Evolutionary conservation across 1,139 yeast genomes (phyloP).

Genomic region (Pichia sp.): DNA sequence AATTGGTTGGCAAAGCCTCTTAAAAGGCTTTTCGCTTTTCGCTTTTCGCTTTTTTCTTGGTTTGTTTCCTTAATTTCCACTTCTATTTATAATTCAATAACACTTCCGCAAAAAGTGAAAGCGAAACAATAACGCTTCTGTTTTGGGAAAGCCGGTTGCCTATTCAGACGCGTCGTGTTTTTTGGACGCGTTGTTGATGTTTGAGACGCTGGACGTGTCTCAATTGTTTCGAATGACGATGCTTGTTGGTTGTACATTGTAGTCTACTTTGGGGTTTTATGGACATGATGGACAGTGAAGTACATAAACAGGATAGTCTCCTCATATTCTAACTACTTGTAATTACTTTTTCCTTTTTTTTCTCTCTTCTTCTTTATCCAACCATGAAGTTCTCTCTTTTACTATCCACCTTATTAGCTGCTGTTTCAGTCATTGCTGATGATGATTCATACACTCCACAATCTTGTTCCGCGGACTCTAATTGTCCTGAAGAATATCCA

Average conservation of each 20-base stretch:
- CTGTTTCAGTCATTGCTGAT: background rate
- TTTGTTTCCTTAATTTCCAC: background rate
- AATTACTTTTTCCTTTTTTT: background rate
- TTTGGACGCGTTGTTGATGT: background rate
- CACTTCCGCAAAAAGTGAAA: background rate
- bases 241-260: background rate
- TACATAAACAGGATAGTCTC: background rate
- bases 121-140: background rate
- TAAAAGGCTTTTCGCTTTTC: too few species aligned
- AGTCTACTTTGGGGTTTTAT: too few species aligned
- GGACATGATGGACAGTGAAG: too few species aligned
- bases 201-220: background rate
- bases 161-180: background rate
- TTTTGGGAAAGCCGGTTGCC: background rate
- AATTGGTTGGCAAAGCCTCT: too few species aligned
- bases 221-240: background rate
- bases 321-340: background rate
- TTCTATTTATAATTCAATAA: too few species aligned
- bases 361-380: background rate
- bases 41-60: background rate
- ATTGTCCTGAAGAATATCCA: conserved; percentile 67
- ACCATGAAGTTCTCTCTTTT: background rate
- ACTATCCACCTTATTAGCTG: background rate
- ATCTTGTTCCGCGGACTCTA: conserved; percentile 41
- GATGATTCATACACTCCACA: conserved; percentile 14